Base-by-base conservation (phyloP, 495 filamentous ascomycete species). In the Aspergillus ellipticus region DNA sequence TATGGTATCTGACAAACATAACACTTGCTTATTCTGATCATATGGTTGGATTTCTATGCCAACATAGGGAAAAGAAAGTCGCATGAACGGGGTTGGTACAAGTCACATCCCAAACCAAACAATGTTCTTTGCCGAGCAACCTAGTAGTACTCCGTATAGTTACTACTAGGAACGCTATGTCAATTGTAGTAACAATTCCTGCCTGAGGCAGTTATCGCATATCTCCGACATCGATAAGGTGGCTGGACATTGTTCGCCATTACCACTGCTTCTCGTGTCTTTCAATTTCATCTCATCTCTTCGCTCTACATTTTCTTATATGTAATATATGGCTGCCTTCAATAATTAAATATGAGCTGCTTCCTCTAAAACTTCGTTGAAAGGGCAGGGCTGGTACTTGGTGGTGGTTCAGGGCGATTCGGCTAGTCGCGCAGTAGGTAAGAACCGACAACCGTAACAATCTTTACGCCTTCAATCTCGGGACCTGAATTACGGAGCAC, bases 381-480 rank as follows among this genome's bases (percentile, higher is more conserved):
- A 39, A 9, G 9, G 31, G 31, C 31, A 13, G 31, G 31, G 13
- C 31, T 33, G 35, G 35, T 13, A 39, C 5, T 39, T 39, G 35
- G 35, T 39, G 35, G 35, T 15, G 11, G 20, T 47, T 10, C 21
- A 17, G 20, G 11, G 43, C 4, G 6, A 47, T 26, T 2, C 22
- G 28, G 45, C 45, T 31, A 49, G 46, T 20, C 28, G 55, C 59
- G 24, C 52, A 49, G 13, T 21, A 24, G 61, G 61, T 17, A 24
- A 10, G 17, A 56, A 21, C 29, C 26, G 57, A 35, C 52, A 41
- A 58, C 61, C 61, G 61, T 64, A 64, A 56, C 45, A 53, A 58
- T 42, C 57, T 61, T 53, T 54, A 56, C 45, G 42, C 49, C 53
- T 50, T 43, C 53, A 56, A 28, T 49, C 42, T 60, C 42, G 33